phyloP scores from a whole-genome alignment of 2,329 filamentous ascomycete genomes.

The Colletotrichum abscissum region DNA sequence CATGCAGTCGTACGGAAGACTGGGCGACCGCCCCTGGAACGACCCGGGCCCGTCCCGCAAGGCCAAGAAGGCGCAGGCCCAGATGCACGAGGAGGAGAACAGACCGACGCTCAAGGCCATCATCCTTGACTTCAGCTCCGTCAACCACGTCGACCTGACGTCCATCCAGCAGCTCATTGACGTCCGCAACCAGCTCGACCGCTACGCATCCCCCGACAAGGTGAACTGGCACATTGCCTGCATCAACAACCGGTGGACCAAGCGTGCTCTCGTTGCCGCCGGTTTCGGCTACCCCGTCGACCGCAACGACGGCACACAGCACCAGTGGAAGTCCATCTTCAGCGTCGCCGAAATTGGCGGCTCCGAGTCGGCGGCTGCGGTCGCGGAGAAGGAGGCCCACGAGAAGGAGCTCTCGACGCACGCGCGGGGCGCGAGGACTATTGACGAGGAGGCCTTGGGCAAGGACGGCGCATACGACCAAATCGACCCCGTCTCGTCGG shows the following conservation, averaged over 20 bases:
- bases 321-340: conserved; percentile 95
- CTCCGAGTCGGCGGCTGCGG: conserved; percentile 73
- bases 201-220: conserved; percentile 80
- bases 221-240: conserved; percentile 98
- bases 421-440: conserved; percentile 15
- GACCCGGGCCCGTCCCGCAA: conserved; percentile 78
- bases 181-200: conserved; percentile 91
- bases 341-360: conserved; percentile 89
- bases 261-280: conserved; percentile 85
- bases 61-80: conserved; percentile 55
- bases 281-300: conserved; percentile 86
- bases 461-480: conserved; percentile 44
- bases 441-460: conserved; percentile 51
- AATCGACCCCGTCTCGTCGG: conserved; percentile 41
- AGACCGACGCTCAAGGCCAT: conserved; percentile 85
- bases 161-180: conserved; percentile 94
- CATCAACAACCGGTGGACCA: conserved; percentile 95
- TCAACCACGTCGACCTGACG: conserved; percentile 94
- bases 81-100: conserved; percentile 53
- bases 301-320: conserved; percentile 59
- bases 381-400: conserved; percentile 73
- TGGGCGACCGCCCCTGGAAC: conserved; percentile 92
- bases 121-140: conserved; percentile 91
- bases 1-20: conserved; percentile 69
- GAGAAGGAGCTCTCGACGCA: conserved; percentile 45